Percentiles rank a stretch among this genome's conserved stretches.
Conservation (phyloP, 768 basidiomycete genomes). For the Tubosaeta sp. region DNA sequence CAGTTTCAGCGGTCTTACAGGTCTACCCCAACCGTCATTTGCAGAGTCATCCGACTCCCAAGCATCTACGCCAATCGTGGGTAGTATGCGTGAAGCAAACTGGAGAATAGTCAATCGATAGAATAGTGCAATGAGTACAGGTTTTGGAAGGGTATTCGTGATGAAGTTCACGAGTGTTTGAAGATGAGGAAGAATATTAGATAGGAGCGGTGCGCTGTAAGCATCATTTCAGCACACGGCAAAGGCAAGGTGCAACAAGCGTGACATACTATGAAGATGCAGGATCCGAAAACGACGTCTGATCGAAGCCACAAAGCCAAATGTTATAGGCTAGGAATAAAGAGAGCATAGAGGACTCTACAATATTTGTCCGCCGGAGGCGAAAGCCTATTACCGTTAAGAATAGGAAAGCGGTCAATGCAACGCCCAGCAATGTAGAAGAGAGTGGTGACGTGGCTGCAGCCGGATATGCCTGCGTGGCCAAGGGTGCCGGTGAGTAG, state of each 20-base stretch:
- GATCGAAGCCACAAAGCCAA: conserved; percentile 84
- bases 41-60: conserved; percentile 68
- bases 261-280: conserved; percentile 70
- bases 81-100: conserved; percentile 75
- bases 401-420: conserved; percentile 85
- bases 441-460: conserved; percentile 82
- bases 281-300: conserved; percentile 66
- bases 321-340: conserved; percentile 88
- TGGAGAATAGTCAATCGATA: conserved; percentile 82
- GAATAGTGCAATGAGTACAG: conserved; percentile 71
- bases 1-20: conserved; percentile 39
- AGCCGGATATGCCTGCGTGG: conserved; percentile 67
- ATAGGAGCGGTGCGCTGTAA: conserved; percentile 64
- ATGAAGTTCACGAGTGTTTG: conserved; percentile 78
- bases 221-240: conserved; percentile 7
- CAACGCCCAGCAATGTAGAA: conserved; percentile 84
- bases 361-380: conserved; percentile 83
- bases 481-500: conserved; percentile 14
- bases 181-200: conserved; percentile 78
- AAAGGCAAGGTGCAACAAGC: neutral
- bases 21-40: conserved; percentile 65
- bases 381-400: conserved; percentile 90
- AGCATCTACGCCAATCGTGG: conserved; percentile 76
- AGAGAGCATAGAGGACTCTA: conserved; percentile 85
- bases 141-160: conserved; percentile 81